Base-by-base conservation (phyloP, 2,329 filamentous ascomycete genomes). In the Cordyceps pruinosa region DNA sequence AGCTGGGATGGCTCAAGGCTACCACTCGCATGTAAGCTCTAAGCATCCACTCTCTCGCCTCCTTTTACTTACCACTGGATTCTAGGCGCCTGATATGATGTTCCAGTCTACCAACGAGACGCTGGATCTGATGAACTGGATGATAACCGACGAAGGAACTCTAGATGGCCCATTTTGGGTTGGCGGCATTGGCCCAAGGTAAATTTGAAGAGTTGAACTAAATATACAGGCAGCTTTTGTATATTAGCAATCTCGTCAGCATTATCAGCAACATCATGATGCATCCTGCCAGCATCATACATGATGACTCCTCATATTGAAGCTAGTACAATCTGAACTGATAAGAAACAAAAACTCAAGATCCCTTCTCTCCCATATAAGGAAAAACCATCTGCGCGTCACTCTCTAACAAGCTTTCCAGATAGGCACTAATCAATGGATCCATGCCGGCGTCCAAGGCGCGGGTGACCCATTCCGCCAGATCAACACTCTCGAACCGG, bases 401-500 rank as follows among this genome's bases (percentile, higher is more conserved):
- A 30, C 17, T 46, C 34, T 61, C 56, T 32, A 61, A 46, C 6
- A 60, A 57, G 4, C 53, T 59, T 48, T 61, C 60, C 54, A 61
- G 50, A 25, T 61, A 61, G 13, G 60, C 60, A 17, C 48, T 59
- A 25, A 61, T 61, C 45, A 61, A 49, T 15, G 56, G 60, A 41
- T 59, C 60, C 28, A 60, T 60, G 32, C 60, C 60, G 1, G 56
- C 60, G 4, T 61, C 59, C 1, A 30, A 23, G 7, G 59, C 59
- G 13, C 53, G 57, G n/a, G 17, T 35, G 42, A 61, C 57, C 60
- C 59, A 57, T 28, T 34, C 19, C 5, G 30, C 15, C 6, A 35
- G 19, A n/a, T 60, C 58, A 23, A 62, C 46, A 30, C 59, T 47
- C 5, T 52, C 58, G 17, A 62, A 62, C 4, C 23, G 17, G 2